Conservation (phyloP, 768 basidiomycete species). For the Xerocomus brunneocitrinus region DNA sequence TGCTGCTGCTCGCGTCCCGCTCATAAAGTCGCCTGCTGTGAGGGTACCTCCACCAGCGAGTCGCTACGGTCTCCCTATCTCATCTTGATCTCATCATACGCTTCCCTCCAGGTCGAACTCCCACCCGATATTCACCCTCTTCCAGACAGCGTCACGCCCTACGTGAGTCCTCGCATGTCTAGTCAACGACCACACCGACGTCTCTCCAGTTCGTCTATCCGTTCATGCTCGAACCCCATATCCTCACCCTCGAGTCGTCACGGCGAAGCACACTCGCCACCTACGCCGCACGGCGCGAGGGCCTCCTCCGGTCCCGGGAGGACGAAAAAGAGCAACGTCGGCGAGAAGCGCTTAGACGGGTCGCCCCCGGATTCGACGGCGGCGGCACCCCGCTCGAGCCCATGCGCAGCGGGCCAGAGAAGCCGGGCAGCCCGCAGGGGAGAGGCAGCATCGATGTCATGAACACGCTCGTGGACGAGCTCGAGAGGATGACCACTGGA, state of each 20-base stretch:
- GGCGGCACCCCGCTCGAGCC: slow-evolving; percentile 46
- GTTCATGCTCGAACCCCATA: slow-evolving; percentile 86
- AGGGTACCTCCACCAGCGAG: slow-evolving; percentile 78
- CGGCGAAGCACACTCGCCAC: slow-evolving; percentile 64
- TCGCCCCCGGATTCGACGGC: slow-evolving; percentile 85
- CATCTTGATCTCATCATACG: not conserved
- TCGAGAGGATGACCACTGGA: slow-evolving; percentile 58
- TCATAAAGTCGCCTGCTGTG: slow-evolving; percentile 90
- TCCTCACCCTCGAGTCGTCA: slow-evolving; percentile 70
- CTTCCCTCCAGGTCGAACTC: slow-evolving; percentile 60
- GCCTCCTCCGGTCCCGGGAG: slow-evolving; percentile 63
- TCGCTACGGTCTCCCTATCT: not conserved
- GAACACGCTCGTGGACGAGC: slow-evolving; percentile 77
- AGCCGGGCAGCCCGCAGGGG: slow-evolving; percentile 6
- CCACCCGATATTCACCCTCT: slow-evolving; percentile 93
- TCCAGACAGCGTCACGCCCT: slow-evolving; percentile 84
- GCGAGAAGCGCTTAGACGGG: slow-evolving; percentile 62
- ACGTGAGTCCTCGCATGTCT: slow-evolving; percentile 47
- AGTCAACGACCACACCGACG: slow-evolving; percentile 1
- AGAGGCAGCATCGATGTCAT: slow-evolving; percentile 48
- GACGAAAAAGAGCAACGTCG: slow-evolving; percentile 69
- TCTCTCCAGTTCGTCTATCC: slow-evolving; percentile 85
- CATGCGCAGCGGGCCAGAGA: slow-evolving; percentile 4
- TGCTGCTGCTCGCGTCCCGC: slow-evolving; percentile 67
- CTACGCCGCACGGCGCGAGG: slow-evolving; percentile 62